phyloP scores from a whole-genome alignment of 1,139 yeast genomes.

The Protomyces gravidus region DNA sequence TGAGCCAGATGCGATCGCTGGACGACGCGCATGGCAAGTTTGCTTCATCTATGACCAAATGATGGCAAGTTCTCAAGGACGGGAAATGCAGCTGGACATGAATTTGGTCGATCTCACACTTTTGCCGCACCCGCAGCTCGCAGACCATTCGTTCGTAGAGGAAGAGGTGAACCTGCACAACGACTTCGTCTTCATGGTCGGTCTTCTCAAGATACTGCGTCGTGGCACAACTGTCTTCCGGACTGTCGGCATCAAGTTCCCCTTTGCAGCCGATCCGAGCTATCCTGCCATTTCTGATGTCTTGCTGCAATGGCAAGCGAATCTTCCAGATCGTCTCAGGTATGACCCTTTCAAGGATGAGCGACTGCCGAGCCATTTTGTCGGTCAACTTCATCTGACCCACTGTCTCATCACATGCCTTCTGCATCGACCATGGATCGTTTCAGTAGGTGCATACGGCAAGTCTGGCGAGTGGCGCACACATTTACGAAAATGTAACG shows the following conservation, averaged over 20 bases:
- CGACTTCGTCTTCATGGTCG: constrained; percentile 26
- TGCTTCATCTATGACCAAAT: constrained; percentile 25
- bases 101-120: constrained; percentile 21
- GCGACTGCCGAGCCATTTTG: constrained; percentile 14
- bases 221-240: constrained; percentile 14
- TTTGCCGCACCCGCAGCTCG: neutral
- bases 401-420: constrained; percentile 69
- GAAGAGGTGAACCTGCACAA: constrained; percentile 15
- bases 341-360: neutral
- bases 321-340: constrained; percentile 10
- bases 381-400: constrained; percentile 62
- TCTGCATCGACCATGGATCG: constrained; percentile 57
- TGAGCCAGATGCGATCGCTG: constrained; percentile 15
- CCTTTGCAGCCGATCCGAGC: constrained; percentile 20
- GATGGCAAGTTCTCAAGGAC: constrained; percentile 25
- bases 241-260: constrained; percentile 24
- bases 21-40: constrained; percentile 24
- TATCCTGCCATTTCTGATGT: constrained; percentile 17
- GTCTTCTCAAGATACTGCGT: constrained; percentile 14
- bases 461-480: constrained; percentile 21
- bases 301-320: constrained; percentile 6
- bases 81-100: constrained; percentile 23
- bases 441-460: constrained; percentile 18
- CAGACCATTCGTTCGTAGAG: neutral
- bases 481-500: constrained; percentile 16